phyloP scores from a whole-genome alignment of 2,329 filamentous ascomycete species.

The Alternaria sp. region DNA sequence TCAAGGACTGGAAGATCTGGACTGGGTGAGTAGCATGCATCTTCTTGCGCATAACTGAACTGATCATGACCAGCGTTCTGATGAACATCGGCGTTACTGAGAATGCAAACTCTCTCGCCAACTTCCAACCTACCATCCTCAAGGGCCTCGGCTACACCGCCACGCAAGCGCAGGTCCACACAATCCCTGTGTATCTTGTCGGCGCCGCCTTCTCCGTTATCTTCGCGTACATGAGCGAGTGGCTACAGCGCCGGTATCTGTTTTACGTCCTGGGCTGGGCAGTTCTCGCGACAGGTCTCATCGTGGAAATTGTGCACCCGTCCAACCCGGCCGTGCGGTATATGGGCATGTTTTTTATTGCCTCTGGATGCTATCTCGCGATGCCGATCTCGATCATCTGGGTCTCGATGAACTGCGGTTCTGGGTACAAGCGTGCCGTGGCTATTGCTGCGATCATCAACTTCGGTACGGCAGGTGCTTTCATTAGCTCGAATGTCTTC shows the following conservation, averaged over 20 bases:
- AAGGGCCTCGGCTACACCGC: conserved; percentile 44
- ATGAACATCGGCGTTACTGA: conserved; percentile 41
- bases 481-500: conserved; percentile 55
- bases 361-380: conserved; percentile 61
- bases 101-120: conserved; percentile 41
- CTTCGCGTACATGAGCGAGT: conserved; percentile 38
- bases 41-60: not conserved
- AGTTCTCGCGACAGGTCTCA: conserved; percentile 57
- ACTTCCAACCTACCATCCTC: conserved; percentile 47
- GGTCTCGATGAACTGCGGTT: conserved; percentile 59
- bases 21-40: conserved; percentile 51
- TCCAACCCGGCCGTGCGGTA: conserved; percentile 52
- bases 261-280: conserved; percentile 39
- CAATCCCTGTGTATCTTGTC: conserved; percentile 44
- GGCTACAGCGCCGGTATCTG: conserved; percentile 33
- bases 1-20: conserved; percentile 65
- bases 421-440: conserved; percentile 35
- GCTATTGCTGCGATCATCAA: conserved; percentile 31
- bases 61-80: conserved; percentile 19
- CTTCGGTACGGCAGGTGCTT: conserved; percentile 62
- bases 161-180: conserved; percentile 43
- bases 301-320: conserved; percentile 55
- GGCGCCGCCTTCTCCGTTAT: conserved; percentile 38
- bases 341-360: conserved; percentile 61
- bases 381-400: conserved; percentile 64